Percentiles rank a stretch among this genome's conserved stretches.
Conservation (phyloP, 768 basidiomycete species). For the Mycena olivaceomarginata region DNA sequence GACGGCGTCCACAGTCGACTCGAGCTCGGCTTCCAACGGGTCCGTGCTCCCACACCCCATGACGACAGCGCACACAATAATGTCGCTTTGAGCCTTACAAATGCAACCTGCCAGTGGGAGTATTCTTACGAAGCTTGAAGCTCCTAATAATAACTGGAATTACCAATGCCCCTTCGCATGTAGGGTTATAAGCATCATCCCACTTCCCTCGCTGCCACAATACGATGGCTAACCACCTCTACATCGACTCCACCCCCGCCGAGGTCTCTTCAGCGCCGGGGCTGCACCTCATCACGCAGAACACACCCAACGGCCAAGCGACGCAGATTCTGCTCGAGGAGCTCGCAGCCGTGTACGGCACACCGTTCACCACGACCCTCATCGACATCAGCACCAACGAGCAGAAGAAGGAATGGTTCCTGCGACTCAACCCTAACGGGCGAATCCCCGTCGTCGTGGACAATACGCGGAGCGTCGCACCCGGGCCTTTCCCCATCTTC, state of each 20-base stretch:
- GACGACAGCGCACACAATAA: too few relatives aligned
- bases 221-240: not conserved
- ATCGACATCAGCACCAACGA: not conserved
- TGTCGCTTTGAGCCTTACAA: too few relatives aligned
- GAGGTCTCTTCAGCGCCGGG: not conserved
- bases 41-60: too few relatives aligned
- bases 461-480: not conserved
- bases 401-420: not conserved
- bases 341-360: not conserved
- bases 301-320: not conserved
- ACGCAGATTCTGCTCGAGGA: not conserved
- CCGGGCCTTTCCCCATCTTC: not conserved
- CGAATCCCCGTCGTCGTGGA: not conserved
- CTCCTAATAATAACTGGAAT: too few relatives aligned
- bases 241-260: not conserved
- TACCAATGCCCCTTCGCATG: too few relatives aligned
- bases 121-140: too few relatives aligned
- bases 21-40: too few relatives aligned
- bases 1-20: too few relatives aligned
- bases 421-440: not conserved
- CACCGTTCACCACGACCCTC: not conserved
- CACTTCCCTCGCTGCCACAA: too few relatives aligned
- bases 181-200: too few relatives aligned
- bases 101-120: too few relatives aligned
- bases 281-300: not conserved